A percentile compares a stretch with the other conserved stretches of the same genome.
These are phyloP conservation scores for Phytophthora hybrid DNA, from an alignment of 352 stramenopile genomes.

Conservation along the genomic window DNA sequence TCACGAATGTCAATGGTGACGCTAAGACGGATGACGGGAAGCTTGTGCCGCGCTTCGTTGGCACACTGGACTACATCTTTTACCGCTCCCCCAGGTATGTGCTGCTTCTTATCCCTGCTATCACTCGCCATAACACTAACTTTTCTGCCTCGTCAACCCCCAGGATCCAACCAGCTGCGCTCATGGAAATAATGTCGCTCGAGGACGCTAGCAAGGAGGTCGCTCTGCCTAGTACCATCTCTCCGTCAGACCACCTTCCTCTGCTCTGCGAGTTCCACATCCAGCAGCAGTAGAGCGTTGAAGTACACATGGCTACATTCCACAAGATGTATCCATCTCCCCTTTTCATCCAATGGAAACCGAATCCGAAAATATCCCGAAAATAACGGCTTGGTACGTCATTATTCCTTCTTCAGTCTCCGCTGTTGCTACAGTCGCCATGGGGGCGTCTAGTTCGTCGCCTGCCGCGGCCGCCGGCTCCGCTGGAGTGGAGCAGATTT, in stretches of 20 bases:
- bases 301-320: constrained; percentile 27
- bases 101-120: not conserved
- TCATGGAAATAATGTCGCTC: constrained; percentile 79
- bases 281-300: constrained; percentile 10
- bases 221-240: constrained; percentile 69
- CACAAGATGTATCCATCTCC: constrained; percentile 19
- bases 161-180: constrained; percentile 52
- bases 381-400: constrained; percentile 19
- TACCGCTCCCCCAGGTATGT: constrained; percentile 61
- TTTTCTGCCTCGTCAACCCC: not conserved
- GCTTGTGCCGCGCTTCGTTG: constrained; percentile 68
- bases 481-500: constrained; percentile 38
- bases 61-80: constrained; percentile 88
- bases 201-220: constrained; percentile 68
- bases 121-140: not conserved
- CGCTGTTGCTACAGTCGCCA: constrained; percentile 19
- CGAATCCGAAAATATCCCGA: constrained; percentile 12
- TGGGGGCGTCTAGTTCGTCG: constrained; percentile 59
- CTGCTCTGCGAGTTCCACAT: constrained; percentile 76
- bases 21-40: constrained; percentile 37
- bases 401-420: constrained; percentile 24
- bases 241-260: constrained; percentile 81
- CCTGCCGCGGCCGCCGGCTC: constrained; percentile 27
- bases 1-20: constrained; percentile 82
- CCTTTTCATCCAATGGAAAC: constrained; percentile 35